Base-by-base conservation (phyloP, 2,329 filamentous ascomycete species). In the Claviceps monticola region DNA sequence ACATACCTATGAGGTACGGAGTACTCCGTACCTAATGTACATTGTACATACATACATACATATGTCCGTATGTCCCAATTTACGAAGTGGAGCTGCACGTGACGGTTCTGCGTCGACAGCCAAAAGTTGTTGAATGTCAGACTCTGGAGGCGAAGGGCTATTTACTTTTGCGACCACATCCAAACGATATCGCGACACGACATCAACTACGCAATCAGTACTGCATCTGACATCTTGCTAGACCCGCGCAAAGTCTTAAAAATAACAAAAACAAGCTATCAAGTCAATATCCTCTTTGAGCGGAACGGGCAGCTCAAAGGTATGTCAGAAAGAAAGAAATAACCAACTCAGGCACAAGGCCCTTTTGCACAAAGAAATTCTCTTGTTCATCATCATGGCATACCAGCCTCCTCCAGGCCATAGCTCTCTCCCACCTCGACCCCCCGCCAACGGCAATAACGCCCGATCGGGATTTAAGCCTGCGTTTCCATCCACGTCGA, bases 371-470 rank as follows among this genome's bases (percentile, higher is more conserved):
- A 43, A 29, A 50, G 13, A 34, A 37, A 45, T 53, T 59, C 57
- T 61, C 69, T 75, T 75, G 71, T 82, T 82, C 78, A 82, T 82
- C 78, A 91, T 91, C 29, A 91, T 93, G 87, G 84, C 86, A 71
- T 88, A 88, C 78, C 84, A 86, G 71, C 84, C 83, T 66, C 84
- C 85, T 84, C 84, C 87, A 88, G 86, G 86, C 61, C 68, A 71
- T 61, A 67, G 58, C 63, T 68, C 66, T 59, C 83, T 94, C 41
- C 88, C 88, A 58, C 82, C 87, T 56, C 83, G 86, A 60, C 88
- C 87, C 55, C 86, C 87, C 43, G 78, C 82, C 50, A 73, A 81
- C 56, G 59, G 51, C 46, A 49, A 48, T 51, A 52, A 49, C 56
- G 61, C 66, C 13, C 66, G 61, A 64, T 60, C 61, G 26, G 68